A percentile compares a stretch with the other conserved stretches of the same genome.
These are phyloP conservation scores for Fusarium sp. DNA, from an alignment of 2,329 filamentous ascomycete genomes.

Conservation along the genomic window DNA sequence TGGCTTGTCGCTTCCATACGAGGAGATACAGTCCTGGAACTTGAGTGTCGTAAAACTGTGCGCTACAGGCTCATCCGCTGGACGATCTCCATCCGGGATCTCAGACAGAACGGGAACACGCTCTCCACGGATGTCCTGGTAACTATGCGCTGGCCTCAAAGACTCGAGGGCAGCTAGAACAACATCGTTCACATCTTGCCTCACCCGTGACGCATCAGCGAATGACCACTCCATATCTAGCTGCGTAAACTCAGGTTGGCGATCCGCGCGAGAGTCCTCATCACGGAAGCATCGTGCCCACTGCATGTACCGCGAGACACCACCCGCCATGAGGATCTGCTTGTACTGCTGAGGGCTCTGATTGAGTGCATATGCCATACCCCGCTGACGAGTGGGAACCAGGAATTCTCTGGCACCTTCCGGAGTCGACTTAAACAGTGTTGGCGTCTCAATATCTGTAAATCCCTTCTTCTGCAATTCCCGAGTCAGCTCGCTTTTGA, in stretches of 20 bases:
- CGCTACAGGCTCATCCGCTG: conserved; percentile 40
- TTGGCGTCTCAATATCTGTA: conserved; percentile 87
- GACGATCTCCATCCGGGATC: conserved; percentile 37
- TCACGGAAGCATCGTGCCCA: conserved; percentile 96
- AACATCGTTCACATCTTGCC: conserved; percentile 55
- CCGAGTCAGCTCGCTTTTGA: conserved; percentile 66
- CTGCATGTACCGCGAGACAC: conserved; percentile 86
- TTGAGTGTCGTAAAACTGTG: conserved; percentile 54
- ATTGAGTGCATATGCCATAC: conserved; percentile 88
- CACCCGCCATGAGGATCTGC: conserved; percentile 95
- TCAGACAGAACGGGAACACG: conserved; percentile 52
- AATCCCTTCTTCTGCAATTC: conserved; percentile 71
- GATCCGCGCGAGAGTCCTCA: conserved; percentile 90
- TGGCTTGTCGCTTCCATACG: conserved; percentile 92
- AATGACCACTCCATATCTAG: conserved; percentile 96
- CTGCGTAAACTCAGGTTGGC: conserved; percentile 96
- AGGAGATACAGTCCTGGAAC: conserved; percentile 72
- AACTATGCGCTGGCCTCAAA: conserved; percentile 62
- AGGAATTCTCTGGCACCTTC: conserved; percentile 96
- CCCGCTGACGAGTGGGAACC: conserved; percentile 83
- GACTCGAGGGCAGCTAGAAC: conserved; percentile 49
- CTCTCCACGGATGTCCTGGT: conserved; percentile 69
- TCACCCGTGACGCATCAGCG: conserved; percentile 64
- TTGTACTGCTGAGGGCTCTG: conserved; percentile 99
- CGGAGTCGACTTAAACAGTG: conserved; percentile 97